Evolutionary conservation across 1,284 basidiomycete species (phyloP).

Genomic region (Leccinum insolens): DNA sequence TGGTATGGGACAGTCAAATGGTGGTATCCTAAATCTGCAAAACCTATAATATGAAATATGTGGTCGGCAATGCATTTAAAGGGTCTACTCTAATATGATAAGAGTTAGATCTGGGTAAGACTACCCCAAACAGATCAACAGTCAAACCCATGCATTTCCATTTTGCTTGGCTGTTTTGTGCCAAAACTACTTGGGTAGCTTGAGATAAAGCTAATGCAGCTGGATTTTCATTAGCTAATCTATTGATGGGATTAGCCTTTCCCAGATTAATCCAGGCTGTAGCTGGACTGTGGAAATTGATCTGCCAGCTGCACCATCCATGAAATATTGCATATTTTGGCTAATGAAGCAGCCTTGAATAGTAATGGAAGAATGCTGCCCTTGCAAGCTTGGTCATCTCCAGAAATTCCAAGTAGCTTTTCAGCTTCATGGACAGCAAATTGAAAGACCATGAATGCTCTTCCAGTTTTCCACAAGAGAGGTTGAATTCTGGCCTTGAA

Average conservation of each 20-base stretch:
- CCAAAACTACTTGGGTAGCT: background rate
- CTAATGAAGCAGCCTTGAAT: background rate
- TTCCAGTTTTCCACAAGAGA: background rate
- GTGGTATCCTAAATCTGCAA: too few relatives aligned
- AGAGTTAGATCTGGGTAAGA: too few relatives aligned
- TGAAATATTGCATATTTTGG: background rate
- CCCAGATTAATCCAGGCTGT: background rate
- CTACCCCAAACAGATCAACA: background rate
- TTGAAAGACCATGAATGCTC: background rate
- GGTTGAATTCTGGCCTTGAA: background rate
- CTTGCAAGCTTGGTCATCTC: background rate
- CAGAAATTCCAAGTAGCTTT: background rate
- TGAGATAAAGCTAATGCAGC: background rate
- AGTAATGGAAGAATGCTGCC: background rate
- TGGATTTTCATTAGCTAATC: background rate
- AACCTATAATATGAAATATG: too few relatives aligned
- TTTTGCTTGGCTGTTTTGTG: background rate
- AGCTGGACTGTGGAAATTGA: too few relatives aligned
- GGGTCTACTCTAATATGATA: too few relatives aligned
- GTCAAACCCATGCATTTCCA: background rate
- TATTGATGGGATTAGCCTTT: background rate
- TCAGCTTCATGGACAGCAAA: background rate
- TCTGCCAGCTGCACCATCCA: background rate
- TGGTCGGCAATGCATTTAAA: too few relatives aligned
- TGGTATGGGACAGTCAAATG: too few relatives aligned